Conservation (phyloP, 805 yeast species). For the Candida ficus region DNA sequence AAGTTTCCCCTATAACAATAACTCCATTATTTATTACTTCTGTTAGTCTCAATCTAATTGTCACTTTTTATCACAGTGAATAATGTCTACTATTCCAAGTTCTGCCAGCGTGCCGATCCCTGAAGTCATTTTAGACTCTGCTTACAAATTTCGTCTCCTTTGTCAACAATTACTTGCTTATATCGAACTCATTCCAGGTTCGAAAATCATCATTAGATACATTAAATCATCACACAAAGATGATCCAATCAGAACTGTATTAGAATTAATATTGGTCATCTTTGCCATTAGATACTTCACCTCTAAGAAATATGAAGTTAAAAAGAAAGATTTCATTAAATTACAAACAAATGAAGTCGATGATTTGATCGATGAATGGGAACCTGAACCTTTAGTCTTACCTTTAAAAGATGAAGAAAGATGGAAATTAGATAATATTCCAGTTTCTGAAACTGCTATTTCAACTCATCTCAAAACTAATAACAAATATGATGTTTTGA, state of each 20-base stretch:
- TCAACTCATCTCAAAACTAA: conserved; percentile 22
- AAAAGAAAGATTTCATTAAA: conserved; percentile 64
- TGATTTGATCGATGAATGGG: conserved; percentile 85
- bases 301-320: conserved; percentile 70
- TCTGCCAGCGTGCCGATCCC: conserved; percentile 9
- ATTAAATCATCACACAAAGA: conserved; percentile 83
- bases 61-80: not conserved
- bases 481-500: conserved; percentile 40
- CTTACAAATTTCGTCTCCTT: conserved; percentile 3
- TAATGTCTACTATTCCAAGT: conserved; percentile 2
- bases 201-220: conserved; percentile 57
- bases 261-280: conserved; percentile 70
- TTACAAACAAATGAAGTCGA: conserved; percentile 64
- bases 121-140: conserved; percentile 5
- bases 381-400: conserved; percentile 76
- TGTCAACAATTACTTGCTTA: conserved; percentile 6
- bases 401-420: conserved; percentile 43
- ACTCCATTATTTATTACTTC: too few species aligned
- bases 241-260: conserved; percentile 85
- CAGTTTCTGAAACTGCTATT: conserved; percentile 55
- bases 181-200: conserved; percentile 43
- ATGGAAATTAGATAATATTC: conserved; percentile 62
- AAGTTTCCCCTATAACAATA: not conserved
- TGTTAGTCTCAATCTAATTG: too few species aligned
- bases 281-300: conserved; percentile 81